These are phyloP conservation scores for Ceratocystis lukuohia DNA, from an alignment of 2,329 filamentous ascomycete genomes.

Conservation along the genomic window DNA sequence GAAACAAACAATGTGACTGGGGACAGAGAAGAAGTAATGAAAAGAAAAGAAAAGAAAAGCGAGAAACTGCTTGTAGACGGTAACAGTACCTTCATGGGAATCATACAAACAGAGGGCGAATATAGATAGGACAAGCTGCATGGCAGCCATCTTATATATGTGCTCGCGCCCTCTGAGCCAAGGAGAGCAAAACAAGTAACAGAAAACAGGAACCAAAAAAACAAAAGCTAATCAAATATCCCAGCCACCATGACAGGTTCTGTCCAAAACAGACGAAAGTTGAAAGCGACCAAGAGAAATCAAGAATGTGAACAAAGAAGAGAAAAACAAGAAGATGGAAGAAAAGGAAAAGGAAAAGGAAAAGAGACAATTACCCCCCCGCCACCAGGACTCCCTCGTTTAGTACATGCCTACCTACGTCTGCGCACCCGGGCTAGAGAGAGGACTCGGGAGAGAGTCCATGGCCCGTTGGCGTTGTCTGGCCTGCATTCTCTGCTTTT, in stretches of 20 bases:
- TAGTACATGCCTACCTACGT: neutral
- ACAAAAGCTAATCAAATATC: neutral
- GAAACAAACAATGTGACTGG: constrained; percentile 8
- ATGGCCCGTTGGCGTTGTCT: constrained; percentile 9
- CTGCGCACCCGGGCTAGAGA: constrained; percentile 3
- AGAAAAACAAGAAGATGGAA: neutral
- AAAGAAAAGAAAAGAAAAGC: neutral
- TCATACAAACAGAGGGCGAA: neutral
- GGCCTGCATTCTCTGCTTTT: constrained; percentile 13
- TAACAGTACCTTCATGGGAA: neutral
- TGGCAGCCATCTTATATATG: neutral
- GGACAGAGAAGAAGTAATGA: neutral
- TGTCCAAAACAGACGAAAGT: neutral
- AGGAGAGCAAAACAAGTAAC: neutral
- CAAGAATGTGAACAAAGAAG: neutral
- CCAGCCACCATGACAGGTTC: neutral
- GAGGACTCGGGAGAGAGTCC: constrained; percentile 15
- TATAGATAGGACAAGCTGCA: neutral
- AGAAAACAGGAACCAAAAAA: neutral
- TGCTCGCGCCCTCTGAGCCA: neutral
- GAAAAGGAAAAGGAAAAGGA: neutral
- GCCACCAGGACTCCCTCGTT: neutral
- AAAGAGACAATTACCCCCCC: too few relatives aligned
- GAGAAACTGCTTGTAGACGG: constrained; percentile 2
- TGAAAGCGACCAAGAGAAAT: neutral